These are phyloP conservation scores for Flaveria ramosissima DNA, from an alignment of 129 eudicot species.

Conservation along the genomic window DNA sequence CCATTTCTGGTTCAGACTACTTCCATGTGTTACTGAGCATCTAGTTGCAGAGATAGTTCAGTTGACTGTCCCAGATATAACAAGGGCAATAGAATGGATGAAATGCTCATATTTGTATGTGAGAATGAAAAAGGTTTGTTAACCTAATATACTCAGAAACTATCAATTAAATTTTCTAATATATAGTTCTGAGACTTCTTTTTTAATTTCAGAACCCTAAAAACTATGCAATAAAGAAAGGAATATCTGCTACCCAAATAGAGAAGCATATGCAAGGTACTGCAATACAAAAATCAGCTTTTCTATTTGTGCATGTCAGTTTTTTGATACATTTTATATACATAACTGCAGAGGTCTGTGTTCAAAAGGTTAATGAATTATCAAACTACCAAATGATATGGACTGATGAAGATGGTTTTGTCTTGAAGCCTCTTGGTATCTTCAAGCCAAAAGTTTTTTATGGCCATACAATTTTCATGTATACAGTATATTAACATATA, in stretches of 20 bases:
- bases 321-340: conserved; percentile 27
- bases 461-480: conserved; percentile 8
- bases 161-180: conserved; percentile 5
- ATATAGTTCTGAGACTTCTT: conserved; percentile 41
- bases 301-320: conserved; percentile 16
- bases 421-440: conserved; percentile 94
- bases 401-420: conserved; percentile 95
- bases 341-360: conserved; percentile 67
- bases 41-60: conserved; percentile 98
- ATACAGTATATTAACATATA: conserved; percentile 8
- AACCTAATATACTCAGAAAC: conserved; percentile 30
- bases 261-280: conserved; percentile 90
- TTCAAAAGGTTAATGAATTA: conserved; percentile 88
- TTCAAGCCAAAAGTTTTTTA: conserved; percentile 9
- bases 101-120: conserved; percentile 93
- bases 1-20: conserved; percentile 60
- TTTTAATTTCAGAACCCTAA: conserved; percentile 71
- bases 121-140: conserved; percentile 81
- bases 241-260: conserved; percentile 50
- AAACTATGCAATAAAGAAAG: conserved; percentile 69
- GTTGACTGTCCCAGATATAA: conserved; percentile 80
- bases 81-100: conserved; percentile 96
- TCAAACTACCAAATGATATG: conserved; percentile 85
- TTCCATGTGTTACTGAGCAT: conserved; percentile 94
- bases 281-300: conserved; percentile 6